These are phyloP conservation scores for Colletotrichum salicis DNA, from an alignment of 2,329 filamentous ascomycete species.

Conservation along the genomic window DNA sequence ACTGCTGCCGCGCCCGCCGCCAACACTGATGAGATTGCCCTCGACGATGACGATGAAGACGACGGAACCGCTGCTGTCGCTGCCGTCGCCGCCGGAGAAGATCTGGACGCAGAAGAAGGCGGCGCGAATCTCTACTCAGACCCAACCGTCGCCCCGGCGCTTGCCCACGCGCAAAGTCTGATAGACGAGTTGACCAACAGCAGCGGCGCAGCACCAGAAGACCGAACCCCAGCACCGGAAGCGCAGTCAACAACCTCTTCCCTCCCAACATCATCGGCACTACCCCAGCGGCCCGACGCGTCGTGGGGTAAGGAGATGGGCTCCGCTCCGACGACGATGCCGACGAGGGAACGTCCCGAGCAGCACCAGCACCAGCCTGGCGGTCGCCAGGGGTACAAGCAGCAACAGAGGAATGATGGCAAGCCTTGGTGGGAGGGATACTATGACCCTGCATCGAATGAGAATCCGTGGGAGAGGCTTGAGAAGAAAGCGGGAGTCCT, in stretches of 20 bases:
- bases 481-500: conserved; percentile 59
- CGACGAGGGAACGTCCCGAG: conserved; percentile 8
- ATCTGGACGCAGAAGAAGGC: conserved; percentile 20
- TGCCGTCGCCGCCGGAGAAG: conserved; percentile 41
- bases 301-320: conserved; percentile 32
- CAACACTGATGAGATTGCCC: conserved; percentile 59
- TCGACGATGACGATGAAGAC: conserved; percentile 48
- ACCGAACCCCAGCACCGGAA: background rate
- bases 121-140: conserved; percentile 18
- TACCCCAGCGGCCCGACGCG: conserved; percentile 28
- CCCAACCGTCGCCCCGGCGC: conserved; percentile 28
- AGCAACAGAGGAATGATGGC: conserved; percentile 17
- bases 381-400: background rate
- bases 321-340: conserved; percentile 8
- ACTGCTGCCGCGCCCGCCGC: background rate
- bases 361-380: background rate
- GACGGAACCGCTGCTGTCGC: conserved; percentile 53
- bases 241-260: conserved; percentile 14
- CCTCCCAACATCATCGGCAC: background rate
- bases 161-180: conserved; percentile 30
- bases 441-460: conserved; percentile 75
- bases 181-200: conserved; percentile 30
- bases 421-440: conserved; percentile 72
- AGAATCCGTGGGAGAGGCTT: conserved; percentile 76
- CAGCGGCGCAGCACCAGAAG: background rate